Evolutionary conservation across 225 moss, liverwort and hornwort genomes (phyloP), one percentile per base, ranked within the genome.

Genomic region (Ulota crispa): DNA sequence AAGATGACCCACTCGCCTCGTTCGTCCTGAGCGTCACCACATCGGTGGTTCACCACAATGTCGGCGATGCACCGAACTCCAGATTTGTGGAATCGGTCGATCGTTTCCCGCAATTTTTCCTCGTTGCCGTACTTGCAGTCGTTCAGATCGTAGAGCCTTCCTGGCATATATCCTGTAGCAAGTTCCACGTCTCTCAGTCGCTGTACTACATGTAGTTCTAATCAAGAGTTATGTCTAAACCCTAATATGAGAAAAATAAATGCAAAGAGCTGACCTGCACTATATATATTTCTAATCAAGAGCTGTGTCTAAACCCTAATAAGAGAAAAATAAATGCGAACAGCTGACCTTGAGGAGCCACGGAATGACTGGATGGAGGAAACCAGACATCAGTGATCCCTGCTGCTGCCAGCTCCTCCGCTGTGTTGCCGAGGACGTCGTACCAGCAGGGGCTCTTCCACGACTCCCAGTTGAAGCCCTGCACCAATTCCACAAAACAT

Each of bases 381-480:
- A 93, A 87, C 93, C 93, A 94, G 39, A 96, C 94, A 76, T 96
- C 93, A 1, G 95, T 94, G 39, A 95, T 76, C 67, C 94, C 95
- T n/a, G 89, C 90, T 56, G 80, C 89, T 2, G 88, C 92, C 15
- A 95, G 37, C 1, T 95, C 93, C 6, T 88, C 87, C 5, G 90
- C 93, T 21, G 73, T 88, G 5, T 37, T 79, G 31, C 86, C 90
- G 10, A 95, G 19, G 12, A 81, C 77, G 63, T 92, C 94, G 26
- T 95, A 95, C 95, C 95, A 95, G 86, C 84, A 81, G 1, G 90
- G 82, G 1, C 82, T 86, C 80, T 84, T 93, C 92, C 95, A 94
- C 0, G 95, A 95, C 84, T 95, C 95, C 95, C 95, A 95, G 64
- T 94, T 96, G 53, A 96, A 94, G 9, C 93, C 96, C 94, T 96